A percentile compares a stretch with the other conserved stretches of the same genome.
Conservation (phyloP, 345 rosid genomes). For the Corymbia maculata region DNA sequence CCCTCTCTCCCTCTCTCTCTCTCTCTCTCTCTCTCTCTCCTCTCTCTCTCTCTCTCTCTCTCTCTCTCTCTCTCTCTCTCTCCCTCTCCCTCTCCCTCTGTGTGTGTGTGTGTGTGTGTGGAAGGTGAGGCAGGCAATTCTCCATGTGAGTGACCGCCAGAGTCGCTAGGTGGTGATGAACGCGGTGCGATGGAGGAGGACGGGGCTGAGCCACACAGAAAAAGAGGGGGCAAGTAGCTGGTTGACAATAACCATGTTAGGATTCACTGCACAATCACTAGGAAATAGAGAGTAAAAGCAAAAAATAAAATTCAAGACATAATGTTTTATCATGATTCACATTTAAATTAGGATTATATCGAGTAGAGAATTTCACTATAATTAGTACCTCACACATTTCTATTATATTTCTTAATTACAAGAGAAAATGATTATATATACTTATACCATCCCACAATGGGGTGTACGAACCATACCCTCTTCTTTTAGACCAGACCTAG, state of each 20-base stretch:
- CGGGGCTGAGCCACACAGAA: neutral
- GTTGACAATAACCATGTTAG: neutral
- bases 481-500: too few species aligned
- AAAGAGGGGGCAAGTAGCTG: neutral
- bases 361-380: too few species aligned
- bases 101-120: too few species aligned
- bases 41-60: neutral
- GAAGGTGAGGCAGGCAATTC: neutral
- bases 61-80: neutral
- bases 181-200: neutral
- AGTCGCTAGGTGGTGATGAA: neutral
- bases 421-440: too few species aligned
- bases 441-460: neutral
- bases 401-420: too few species aligned
- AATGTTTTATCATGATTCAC: neutral
- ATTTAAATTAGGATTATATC: neutral
- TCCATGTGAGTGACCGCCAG: neutral
- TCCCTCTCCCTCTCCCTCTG: too few species aligned
- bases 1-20: neutral
- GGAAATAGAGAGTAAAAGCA: neutral
- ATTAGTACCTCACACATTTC: too few species aligned
- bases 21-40: neutral
- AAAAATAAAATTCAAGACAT: neutral
- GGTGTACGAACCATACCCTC: neutral
- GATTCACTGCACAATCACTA: neutral